These are phyloP conservation scores for Carex arenaria DNA, from an alignment of 202 grass and related monocot species.

Conservation along the genomic window DNA sequence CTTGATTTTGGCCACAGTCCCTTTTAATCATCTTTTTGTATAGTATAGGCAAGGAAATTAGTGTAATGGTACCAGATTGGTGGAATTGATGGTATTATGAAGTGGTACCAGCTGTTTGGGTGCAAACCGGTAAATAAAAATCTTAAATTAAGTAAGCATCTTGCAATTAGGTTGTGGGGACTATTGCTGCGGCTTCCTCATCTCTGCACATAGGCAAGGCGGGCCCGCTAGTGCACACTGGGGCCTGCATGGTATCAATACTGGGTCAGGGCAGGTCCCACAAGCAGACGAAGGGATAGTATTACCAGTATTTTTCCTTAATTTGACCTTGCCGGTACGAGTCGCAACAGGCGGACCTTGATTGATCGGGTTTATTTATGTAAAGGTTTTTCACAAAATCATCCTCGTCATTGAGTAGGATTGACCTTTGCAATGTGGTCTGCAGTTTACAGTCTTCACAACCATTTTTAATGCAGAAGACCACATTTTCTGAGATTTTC, in stretches of 20 bases:
- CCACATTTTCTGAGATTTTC: too few relatives aligned
- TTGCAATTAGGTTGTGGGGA: conserved; percentile 50
- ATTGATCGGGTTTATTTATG: too few relatives aligned
- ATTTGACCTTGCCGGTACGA: too few relatives aligned
- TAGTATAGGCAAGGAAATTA: neutral
- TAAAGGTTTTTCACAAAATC: too few relatives aligned
- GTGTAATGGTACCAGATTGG: neutral
- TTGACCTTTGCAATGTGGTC: too few relatives aligned
- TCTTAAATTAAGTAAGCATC: neutral
- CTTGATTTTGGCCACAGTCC: neutral
- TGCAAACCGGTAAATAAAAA: neutral
- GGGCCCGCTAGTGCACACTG: conserved; percentile 72
- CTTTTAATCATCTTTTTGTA: neutral
- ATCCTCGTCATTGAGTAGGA: too few relatives aligned
- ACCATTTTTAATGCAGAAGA: too few relatives aligned
- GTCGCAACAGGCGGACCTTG: too few relatives aligned
- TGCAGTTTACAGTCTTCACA: too few relatives aligned
- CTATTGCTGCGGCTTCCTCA: conserved; percentile 92
- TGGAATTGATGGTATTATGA: neutral
- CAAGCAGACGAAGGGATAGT: too few relatives aligned
- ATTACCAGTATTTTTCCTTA: too few relatives aligned
- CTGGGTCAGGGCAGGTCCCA: conserved; percentile 75
- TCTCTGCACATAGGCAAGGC: conserved; percentile 93
- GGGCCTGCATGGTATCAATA: conserved; percentile 86
- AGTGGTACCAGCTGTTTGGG: neutral